A percentile compares a stretch with the other conserved stretches of the same genome.
phyloP scores from a whole-genome alignment of 306 rosid species.

The Quercus mongolica region DNA sequence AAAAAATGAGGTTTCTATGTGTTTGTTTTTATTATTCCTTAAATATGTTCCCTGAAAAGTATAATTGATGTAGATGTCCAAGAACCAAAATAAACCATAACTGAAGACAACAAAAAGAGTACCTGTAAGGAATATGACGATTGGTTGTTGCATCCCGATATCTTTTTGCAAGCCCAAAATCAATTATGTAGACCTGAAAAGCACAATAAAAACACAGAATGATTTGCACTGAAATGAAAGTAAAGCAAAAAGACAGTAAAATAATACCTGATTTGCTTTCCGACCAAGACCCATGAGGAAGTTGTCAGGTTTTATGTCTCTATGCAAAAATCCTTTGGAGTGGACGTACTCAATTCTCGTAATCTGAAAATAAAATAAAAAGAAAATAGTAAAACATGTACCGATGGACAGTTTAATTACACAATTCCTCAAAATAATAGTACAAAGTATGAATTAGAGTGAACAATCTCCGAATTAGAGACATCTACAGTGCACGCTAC shows the following conservation, averaged over 20 bases:
- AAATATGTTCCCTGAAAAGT: conserved; percentile 7
- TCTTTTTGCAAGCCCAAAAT: conserved; percentile 93
- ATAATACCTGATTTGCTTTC: conserved; percentile 87
- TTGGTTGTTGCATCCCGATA: conserved; percentile 78
- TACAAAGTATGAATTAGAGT: not conserved
- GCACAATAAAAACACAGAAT: conserved; percentile 1
- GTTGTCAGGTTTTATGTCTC: conserved; percentile 96
- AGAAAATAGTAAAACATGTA: not conserved
- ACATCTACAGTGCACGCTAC: not conserved
- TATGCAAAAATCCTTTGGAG: conserved; percentile 90
- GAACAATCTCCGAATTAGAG: not conserved
- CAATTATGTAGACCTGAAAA: conserved; percentile 80
- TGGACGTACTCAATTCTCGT: conserved; percentile 87
- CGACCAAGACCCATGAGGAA: conserved; percentile 99
- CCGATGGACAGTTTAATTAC: not conserved
- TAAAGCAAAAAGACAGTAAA: not conserved
- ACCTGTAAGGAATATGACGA: conserved; percentile 93
- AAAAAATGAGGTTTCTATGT: not conserved
- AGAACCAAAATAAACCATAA: not conserved
- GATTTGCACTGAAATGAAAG: not conserved
- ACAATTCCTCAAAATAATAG: not conserved
- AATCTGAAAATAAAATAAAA: conserved; percentile 37
- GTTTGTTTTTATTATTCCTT: not conserved
- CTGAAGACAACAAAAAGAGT: conserved; percentile 1
- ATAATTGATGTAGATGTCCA: not conserved